Evolutionary conservation across 2,329 filamentous ascomycete genomes (phyloP).

Genomic region (Fusarium liriodendri): DNA sequence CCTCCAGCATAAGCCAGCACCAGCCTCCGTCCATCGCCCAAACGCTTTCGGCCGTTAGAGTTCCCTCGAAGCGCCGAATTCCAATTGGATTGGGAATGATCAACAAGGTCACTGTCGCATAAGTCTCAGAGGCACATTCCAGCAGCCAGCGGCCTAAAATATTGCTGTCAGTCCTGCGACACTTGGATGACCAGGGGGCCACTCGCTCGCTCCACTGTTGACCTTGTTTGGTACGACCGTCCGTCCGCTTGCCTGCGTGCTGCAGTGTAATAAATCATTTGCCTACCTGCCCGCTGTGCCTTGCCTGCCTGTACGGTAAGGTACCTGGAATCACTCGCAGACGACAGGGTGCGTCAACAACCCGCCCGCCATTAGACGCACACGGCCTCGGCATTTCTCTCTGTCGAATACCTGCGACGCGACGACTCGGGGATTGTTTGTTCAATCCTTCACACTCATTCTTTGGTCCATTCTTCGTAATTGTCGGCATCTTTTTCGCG

Average conservation of each 20-base stretch:
- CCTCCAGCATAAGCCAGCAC: neutral
- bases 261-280: conserved; percentile 31
- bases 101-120: conserved; percentile 37
- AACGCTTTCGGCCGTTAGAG: conserved; percentile 27
- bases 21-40: neutral
- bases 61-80: conserved; percentile 19
- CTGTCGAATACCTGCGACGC: conserved; percentile 7
- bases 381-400: conserved; percentile 29
- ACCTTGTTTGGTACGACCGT: conserved; percentile 20
- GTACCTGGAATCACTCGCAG: conserved; percentile 13
- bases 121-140: conserved; percentile 40
- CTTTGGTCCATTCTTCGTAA: conserved; percentile 5
- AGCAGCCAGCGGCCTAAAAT: conserved; percentile 26
- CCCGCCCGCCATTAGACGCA: conserved; percentile 26
- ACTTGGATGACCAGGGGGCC: conserved; percentile 28
- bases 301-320: conserved; percentile 7
- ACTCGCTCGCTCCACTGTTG: conserved; percentile 25
- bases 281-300: neutral
- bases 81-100: conserved; percentile 42
- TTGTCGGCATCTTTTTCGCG: neutral
- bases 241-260: conserved; percentile 19
- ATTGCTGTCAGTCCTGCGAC: conserved; percentile 28
- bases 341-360: conserved; percentile 32
- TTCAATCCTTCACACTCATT: conserved; percentile 18
- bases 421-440: conserved; percentile 5